Percentiles rank a stretch among this genome's conserved stretches.
phyloP scores from a whole-genome alignment of 1,284 basidiomycete genomes.

The Irpex lacteus region DNA sequence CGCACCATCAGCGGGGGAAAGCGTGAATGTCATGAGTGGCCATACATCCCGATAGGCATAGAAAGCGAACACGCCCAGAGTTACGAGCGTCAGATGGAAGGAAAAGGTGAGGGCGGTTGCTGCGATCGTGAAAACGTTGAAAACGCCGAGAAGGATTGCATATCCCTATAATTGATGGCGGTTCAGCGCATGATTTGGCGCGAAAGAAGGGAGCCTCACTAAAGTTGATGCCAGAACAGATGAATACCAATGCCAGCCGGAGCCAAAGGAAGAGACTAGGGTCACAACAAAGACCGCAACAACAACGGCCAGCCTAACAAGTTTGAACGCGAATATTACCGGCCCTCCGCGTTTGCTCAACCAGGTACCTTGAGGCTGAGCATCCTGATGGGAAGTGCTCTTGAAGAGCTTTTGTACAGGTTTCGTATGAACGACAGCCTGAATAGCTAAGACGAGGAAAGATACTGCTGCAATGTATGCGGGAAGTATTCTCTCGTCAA shows the following conservation, averaged over 20 bases:
- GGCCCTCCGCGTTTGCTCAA: slow-evolving; percentile 21
- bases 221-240: slow-evolving; percentile 1
- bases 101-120: slow-evolving; percentile 13
- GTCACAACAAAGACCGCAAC: slow-evolving; percentile 25
- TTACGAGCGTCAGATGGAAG: slow-evolving; percentile 1
- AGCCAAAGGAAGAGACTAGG: slow-evolving; percentile 14
- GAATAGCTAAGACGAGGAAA: slow-evolving; percentile 14
- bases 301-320: slow-evolving; percentile 22
- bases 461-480: slow-evolving; percentile 21
- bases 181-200: neutral
- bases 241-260: slow-evolving; percentile 7
- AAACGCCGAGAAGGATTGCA: slow-evolving; percentile 21
- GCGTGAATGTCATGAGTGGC: slow-evolving; percentile 3
- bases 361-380: neutral
- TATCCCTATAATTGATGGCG: slow-evolving; percentile 33
- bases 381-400: neutral
- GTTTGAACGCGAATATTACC: slow-evolving; percentile 27
- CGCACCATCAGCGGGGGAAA: neutral
- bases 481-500: slow-evolving; percentile 20
- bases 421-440: slow-evolving; percentile 14
- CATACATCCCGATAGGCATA: slow-evolving; percentile 12
- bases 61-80: neutral
- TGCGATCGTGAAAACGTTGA: slow-evolving; percentile 17
- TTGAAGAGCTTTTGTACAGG: slow-evolving; percentile 12
- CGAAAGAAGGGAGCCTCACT: slow-evolving; percentile 1